phyloP scores from a whole-genome alignment of 768 basidiomycete species.

The Xerocomus brunneocitrinus region DNA sequence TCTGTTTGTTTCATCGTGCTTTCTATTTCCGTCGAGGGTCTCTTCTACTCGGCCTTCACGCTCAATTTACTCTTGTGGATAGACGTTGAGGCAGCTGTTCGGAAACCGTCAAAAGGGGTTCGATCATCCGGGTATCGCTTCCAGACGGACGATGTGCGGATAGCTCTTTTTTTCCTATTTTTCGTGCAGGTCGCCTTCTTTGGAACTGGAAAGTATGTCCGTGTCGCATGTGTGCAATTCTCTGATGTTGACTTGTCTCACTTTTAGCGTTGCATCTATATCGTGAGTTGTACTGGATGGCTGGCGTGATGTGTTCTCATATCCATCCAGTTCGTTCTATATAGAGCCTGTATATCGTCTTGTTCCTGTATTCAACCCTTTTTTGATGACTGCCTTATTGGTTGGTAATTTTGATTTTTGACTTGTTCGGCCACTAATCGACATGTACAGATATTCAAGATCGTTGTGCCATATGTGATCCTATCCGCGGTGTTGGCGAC shows the following conservation, averaged over 20 bases:
- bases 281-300: constrained; percentile 45
- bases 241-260: neutral
- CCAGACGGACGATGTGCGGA: constrained; percentile 58
- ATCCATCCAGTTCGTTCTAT: constrained; percentile 62
- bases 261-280: constrained; percentile 70
- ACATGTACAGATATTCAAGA: constrained; percentile 64
- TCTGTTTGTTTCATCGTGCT: constrained; percentile 73
- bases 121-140: constrained; percentile 36
- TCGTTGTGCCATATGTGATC: constrained; percentile 74
- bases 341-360: constrained; percentile 84
- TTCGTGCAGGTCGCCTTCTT: constrained; percentile 87
- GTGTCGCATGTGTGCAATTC: neutral
- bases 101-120: constrained; percentile 4
- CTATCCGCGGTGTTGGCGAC: constrained; percentile 65
- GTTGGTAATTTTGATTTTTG: constrained; percentile 32
- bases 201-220: constrained; percentile 73
- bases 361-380: constrained; percentile 81
- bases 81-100: constrained; percentile 46
- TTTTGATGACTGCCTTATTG: constrained; percentile 71
- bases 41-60: constrained; percentile 73
- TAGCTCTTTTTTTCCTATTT: constrained; percentile 78
- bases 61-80: constrained; percentile 64
- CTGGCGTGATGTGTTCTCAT: neutral
- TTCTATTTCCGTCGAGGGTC: constrained; percentile 76
- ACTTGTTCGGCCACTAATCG: constrained; percentile 1